Conservation (phyloP, 2,329 filamentous ascomycete genomes). For the Trichoderma sp. region DNA sequence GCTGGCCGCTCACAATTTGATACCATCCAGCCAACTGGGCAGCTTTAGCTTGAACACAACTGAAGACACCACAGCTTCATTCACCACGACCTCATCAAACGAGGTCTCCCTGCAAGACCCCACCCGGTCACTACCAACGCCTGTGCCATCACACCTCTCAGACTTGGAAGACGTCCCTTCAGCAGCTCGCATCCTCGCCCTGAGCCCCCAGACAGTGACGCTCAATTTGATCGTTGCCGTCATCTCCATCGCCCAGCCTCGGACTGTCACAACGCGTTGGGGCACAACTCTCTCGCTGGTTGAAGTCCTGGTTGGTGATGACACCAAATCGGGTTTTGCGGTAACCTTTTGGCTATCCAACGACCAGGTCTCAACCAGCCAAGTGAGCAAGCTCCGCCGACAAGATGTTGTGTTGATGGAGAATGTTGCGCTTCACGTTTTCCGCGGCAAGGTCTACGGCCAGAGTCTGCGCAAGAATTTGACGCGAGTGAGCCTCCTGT, state of each 20-base stretch:
- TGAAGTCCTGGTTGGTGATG: constrained; percentile 81
- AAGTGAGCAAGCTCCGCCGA: constrained; percentile 54
- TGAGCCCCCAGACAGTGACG: constrained; percentile 78
- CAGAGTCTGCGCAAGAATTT: constrained; percentile 74
- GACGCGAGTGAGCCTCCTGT: constrained; percentile 69
- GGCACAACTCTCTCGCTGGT: constrained; percentile 65
- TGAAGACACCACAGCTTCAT: constrained; percentile 24
- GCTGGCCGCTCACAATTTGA: constrained; percentile 66
- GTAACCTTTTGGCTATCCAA: constrained; percentile 78
- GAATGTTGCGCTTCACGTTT: constrained; percentile 77
- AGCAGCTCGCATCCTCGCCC: constrained; percentile 63
- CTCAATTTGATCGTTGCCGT: constrained; percentile 80
- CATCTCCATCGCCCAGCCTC: constrained; percentile 68
- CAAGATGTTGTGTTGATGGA: constrained; percentile 79
- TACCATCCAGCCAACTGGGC: constrained; percentile 62
- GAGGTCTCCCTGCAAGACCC: constrained; percentile 24
- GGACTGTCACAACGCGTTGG: constrained; percentile 67
- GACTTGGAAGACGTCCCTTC: constrained; percentile 71
- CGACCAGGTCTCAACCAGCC: constrained; percentile 31
- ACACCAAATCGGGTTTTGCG: constrained; percentile 77
- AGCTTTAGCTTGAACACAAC: constrained; percentile 28
- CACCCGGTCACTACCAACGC: constrained; percentile 29
- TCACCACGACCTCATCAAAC: constrained; percentile 26
- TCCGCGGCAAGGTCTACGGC: constrained; percentile 77
- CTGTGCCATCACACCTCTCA: constrained; percentile 39